Evolutionary conservation across 208 protist genomes (phyloP).

Genomic region (Leptomonas pyrrhocoris): DNA sequence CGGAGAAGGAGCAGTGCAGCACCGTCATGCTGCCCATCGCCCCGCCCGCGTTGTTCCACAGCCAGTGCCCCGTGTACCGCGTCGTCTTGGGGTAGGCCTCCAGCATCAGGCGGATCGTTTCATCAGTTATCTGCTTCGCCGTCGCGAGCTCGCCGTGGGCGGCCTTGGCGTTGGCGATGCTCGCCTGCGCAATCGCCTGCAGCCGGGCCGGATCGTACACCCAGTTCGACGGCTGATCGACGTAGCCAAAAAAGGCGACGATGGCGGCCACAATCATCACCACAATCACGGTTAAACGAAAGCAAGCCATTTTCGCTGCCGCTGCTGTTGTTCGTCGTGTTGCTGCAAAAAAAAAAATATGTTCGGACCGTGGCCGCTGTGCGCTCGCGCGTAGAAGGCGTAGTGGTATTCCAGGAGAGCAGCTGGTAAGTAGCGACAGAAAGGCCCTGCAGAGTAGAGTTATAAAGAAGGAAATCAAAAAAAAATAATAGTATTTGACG

Average conservation of each 20-base stretch:
- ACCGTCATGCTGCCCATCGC: constrained; percentile 93
- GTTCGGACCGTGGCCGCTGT: too few species aligned
- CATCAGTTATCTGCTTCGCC: constrained; percentile 54
- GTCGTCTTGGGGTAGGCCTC: constrained; percentile 76
- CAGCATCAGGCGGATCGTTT: constrained; percentile 66
- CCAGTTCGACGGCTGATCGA: constrained; percentile 72
- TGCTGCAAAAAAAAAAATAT: not conserved
- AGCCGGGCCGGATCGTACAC: constrained; percentile 77
- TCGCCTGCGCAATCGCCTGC: constrained; percentile 67
- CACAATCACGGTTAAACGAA: constrained; percentile 12
- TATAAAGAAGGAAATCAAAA: not conserved
- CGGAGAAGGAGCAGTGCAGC: constrained; percentile 89
- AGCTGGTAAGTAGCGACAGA: not conserved
- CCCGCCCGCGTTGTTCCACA: constrained; percentile 92
- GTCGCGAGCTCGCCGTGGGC: constrained; percentile 42
- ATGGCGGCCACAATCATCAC: constrained; percentile 37
- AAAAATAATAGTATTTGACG: not conserved
- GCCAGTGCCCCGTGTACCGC: constrained; percentile 62
- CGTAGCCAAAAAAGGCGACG: constrained; percentile 50
- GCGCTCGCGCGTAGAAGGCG: too few species aligned
- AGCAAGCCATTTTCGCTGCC: constrained; percentile 3
- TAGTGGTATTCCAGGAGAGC: too few species aligned
- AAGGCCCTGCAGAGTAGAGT: too few species aligned
- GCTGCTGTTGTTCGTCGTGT: not conserved
- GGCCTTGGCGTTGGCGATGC: constrained; percentile 64